Evolutionary conservation across 2,329 filamentous ascomycete species (phyloP), one percentile per base, ranked within the genome.

Genomic region (Shiraia sp.): DNA sequence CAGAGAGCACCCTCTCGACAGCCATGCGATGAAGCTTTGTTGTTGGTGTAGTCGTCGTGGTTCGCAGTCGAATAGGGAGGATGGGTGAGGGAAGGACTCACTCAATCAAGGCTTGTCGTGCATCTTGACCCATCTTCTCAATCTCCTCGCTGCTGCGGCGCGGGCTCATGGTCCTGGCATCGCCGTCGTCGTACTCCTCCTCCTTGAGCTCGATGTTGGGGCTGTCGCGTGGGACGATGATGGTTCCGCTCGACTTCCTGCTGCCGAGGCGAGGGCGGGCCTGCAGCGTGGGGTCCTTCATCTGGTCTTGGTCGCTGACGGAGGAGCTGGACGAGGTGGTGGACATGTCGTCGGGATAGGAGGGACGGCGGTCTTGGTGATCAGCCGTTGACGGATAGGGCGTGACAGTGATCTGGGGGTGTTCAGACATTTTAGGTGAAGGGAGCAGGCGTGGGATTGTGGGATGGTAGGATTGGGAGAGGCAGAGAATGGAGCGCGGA

Each of bases 121-220:
- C 90, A 63, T 92, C 88, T 60, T 88, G 85, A 57, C 90, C 87
- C 68, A 97, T 80, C 64, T 85, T 86, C 70, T 96, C 88, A 39
- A 96, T 81, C 65, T 97, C 92, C 63, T 93, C 90, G 59, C 86
- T 95, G 52, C 90, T 96, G 59, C 92, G 78, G 56, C 92, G 79
- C 2, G 92, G 92, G 67, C 91, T 96, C 92, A 99, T 97, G 47
- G 90, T 88, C 61, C 92, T 79, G 48, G 93, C 91, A 68, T 96
- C 91, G 66, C 90, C 87, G 16, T 90, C 87, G 17, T 90, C 89
- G 57, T 90, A 88, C 50, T 88, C 80, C 49, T 87, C 81, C 51
- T 89, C 85, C 47, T 85, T 74, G 25, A 88, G 81, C 53, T 88
- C 86, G 47, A 89, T 82, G 45, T 86, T 82, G 14, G 81, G 82